These are phyloP conservation scores for Termitomyces sp. DNA, from an alignment of 768 basidiomycete species.

Conservation along the genomic window DNA sequence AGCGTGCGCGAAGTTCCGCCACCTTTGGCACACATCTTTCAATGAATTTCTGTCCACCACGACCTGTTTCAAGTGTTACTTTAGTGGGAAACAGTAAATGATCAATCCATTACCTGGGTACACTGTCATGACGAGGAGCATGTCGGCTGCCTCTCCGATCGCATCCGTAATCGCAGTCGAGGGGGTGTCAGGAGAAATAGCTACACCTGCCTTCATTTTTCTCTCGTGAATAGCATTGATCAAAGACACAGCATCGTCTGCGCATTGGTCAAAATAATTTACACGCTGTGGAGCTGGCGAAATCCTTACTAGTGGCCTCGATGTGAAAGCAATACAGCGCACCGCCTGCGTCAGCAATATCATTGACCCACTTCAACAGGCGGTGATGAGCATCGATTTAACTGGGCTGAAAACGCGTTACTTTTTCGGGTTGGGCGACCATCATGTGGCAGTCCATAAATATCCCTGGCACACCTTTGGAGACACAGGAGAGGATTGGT, in stretches of 20 bases:
- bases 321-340: conserved; percentile 95
- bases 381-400: not conserved
- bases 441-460: conserved; percentile 99
- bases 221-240: conserved; percentile 79
- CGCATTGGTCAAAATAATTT: not conserved
- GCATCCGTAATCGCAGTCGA: conserved; percentile 84
- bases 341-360: conserved; percentile 94
- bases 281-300: not conserved
- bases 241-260: conserved; percentile 69
- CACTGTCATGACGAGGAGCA: conserved; percentile 98
- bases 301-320: conserved; percentile 80
- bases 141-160: conserved; percentile 80
- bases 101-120: conserved; percentile 70
- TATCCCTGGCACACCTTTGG: conserved; percentile 85
- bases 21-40: conserved; percentile 93
- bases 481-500: conserved; percentile 82
- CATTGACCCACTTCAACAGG: conserved; percentile 81
- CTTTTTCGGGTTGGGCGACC: conserved; percentile 92
- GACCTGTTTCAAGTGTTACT: conserved; percentile 41
- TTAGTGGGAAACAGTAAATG: not conserved
- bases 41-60: conserved; percentile 95
- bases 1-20: conserved; percentile 80
- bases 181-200: conserved; percentile 94
- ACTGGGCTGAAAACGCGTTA: conserved; percentile 22
- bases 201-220: conserved; percentile 92